Percentiles rank a stretch among this genome's conserved stretches.
phyloP scores from a whole-genome alignment of 2,329 filamentous ascomycete species.

The Hypoxylon sp. region DNA sequence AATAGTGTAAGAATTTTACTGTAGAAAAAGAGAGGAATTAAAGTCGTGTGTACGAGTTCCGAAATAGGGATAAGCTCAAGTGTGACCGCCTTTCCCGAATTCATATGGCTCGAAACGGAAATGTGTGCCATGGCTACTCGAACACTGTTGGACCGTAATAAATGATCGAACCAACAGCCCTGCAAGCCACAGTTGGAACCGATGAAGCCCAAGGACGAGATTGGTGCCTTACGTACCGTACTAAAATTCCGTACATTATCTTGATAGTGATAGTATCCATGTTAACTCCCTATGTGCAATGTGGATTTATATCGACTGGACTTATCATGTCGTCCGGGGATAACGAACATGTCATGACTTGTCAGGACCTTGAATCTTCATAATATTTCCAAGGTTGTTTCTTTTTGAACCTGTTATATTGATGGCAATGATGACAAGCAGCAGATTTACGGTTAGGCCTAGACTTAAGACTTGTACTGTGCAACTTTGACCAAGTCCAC shows the following conservation, averaged over 20 bases:
- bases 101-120: conserved; percentile 43
- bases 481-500: background rate
- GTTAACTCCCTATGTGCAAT: background rate
- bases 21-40: conserved; percentile 31
- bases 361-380: background rate
- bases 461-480: background rate
- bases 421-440: background rate
- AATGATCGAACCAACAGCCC: conserved; percentile 31
- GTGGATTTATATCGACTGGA: background rate
- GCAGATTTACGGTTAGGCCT: too few species aligned
- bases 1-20: conserved; percentile 2
- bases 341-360: background rate
- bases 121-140: conserved; percentile 42
- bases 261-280: conserved; percentile 6
- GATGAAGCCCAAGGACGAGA: conserved; percentile 49
- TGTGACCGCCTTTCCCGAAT: conserved; percentile 48
- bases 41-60: conserved; percentile 35
- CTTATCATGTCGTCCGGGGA: background rate
- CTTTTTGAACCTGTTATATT: background rate
- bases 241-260: conserved; percentile 3
- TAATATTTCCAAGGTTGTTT: background rate
- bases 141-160: conserved; percentile 35
- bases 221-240: conserved; percentile 44
- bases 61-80: conserved; percentile 40
- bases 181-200: conserved; percentile 38